phyloP scores from a whole-genome alignment of 73 alveolate species.

The Stentor coeruleus region DNA sequence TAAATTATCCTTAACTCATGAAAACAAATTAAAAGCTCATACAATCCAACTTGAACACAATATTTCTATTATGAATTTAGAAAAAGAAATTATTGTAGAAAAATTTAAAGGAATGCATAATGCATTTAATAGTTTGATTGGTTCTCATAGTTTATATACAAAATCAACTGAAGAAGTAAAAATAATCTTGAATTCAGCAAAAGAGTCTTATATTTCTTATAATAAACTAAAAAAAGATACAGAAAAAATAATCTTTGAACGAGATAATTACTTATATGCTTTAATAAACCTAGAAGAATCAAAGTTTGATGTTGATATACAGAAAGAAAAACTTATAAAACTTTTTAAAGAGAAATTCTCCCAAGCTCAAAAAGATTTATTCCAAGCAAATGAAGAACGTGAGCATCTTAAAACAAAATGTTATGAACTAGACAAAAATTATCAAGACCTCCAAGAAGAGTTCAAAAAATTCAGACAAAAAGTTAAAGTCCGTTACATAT shows the following conservation, averaged over 20 bases:
- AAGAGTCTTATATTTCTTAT: neutral
- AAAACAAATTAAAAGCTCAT: too few species aligned
- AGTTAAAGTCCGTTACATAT: neutral
- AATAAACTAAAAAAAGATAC: neutral
- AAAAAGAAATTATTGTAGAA: conserved; percentile 22
- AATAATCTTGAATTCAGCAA: neutral
- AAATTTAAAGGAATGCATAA: neutral
- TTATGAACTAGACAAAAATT: neutral
- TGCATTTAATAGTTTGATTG: neutral
- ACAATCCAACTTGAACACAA: conserved; percentile 8
- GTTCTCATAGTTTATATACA: neutral
- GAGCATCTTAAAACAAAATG: neutral
- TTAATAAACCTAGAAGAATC: neutral
- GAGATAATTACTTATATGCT: neutral
- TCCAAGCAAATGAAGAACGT: conserved; percentile 2
- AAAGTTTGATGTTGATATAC: neutral
- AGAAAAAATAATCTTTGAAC: neutral
- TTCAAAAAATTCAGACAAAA: neutral
- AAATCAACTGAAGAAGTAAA: neutral
- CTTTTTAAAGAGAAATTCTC: neutral
- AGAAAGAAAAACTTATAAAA: conserved; percentile 1
- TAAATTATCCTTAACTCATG: neutral
- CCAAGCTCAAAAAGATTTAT: neutral
- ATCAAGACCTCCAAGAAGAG: neutral
- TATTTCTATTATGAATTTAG: neutral